Percentiles rank a stretch among this genome's conserved stretches.
Conservation (phyloP, 257 asterid genomes). For the Penstemon barbatus region DNA sequence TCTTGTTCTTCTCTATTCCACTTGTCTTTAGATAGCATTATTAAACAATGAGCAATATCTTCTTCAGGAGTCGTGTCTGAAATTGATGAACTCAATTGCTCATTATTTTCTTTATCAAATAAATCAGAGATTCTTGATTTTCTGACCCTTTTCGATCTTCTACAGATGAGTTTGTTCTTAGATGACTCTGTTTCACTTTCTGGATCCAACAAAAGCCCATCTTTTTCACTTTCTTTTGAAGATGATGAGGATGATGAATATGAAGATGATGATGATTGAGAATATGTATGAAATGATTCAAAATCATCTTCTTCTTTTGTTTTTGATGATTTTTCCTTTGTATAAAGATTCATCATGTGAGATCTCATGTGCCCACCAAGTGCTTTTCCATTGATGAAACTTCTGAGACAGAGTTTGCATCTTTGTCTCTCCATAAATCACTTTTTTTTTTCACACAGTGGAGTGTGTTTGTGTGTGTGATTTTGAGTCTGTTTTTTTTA, state of each 20-base stretch:
- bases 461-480: slow-evolving; percentile 27
- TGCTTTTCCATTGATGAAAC: slow-evolving; percentile 75
- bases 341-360: slow-evolving; percentile 49
- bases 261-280: background rate
- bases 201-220: slow-evolving; percentile 23
- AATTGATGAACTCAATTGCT: slow-evolving; percentile 54
- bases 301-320: slow-evolving; percentile 24
- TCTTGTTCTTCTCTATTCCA: slow-evolving; percentile 38
- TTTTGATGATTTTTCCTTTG: slow-evolving; percentile 18
- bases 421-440: slow-evolving; percentile 61
- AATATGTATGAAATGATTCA: slow-evolving; percentile 22
- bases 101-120: background rate
- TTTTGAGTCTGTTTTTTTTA: slow-evolving; percentile 38
- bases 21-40: slow-evolving; percentile 80
- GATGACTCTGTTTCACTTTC: slow-evolving; percentile 61
- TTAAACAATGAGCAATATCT: slow-evolving; percentile 73
- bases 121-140: slow-evolving; percentile 29
- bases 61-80: slow-evolving; percentile 72
- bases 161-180: slow-evolving; percentile 34
- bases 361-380: slow-evolving; percentile 97
- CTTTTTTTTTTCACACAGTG: slow-evolving; percentile 11
- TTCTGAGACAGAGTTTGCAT: slow-evolving; percentile 71
- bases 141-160: slow-evolving; percentile 53
- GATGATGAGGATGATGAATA: slow-evolving; percentile 32
- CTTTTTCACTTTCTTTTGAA: slow-evolving; percentile 25